Conservation (phyloP, 257 asterid genomes). For the Paulownia fortunei region DNA sequence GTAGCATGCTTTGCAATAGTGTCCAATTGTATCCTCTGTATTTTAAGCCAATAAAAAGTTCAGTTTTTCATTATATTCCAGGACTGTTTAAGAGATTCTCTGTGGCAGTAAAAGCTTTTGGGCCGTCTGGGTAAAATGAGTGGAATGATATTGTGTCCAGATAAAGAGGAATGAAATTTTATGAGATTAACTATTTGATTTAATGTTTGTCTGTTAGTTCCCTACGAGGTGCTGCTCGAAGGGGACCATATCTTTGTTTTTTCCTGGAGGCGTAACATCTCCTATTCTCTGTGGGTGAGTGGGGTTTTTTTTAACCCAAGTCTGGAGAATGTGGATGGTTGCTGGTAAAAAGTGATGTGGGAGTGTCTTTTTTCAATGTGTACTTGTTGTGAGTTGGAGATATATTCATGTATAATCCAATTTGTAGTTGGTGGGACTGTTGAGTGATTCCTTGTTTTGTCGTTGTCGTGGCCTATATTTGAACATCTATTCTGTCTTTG, state of each 20-base stretch:
- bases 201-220: neutral
- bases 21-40: neutral
- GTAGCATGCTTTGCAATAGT: neutral
- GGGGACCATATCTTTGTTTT: neutral
- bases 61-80: neutral
- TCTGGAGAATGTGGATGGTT: neutral
- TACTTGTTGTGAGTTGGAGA: neutral
- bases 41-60: neutral
- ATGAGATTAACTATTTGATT: neutral
- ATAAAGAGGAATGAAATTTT: neutral
- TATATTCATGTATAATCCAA: neutral
- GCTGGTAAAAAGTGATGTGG: neutral
- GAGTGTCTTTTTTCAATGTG: neutral
- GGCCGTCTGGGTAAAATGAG: neutral
- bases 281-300: neutral
- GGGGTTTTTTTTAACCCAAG: neutral
- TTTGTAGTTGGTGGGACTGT: slow-evolving; percentile 16
- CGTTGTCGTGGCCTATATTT: slow-evolving; percentile 1
- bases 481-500: neutral
- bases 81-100: neutral
- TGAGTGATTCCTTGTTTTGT: slow-evolving; percentile 10
- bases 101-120: neutral
- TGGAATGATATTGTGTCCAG: neutral
- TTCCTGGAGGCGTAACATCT: neutral
- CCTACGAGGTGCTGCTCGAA: neutral